Percentiles rank a stretch among this genome's conserved stretches.
These are phyloP conservation scores for Calocybe indica DNA, from an alignment of 768 basidiomycete genomes.

Conservation along the genomic window DNA sequence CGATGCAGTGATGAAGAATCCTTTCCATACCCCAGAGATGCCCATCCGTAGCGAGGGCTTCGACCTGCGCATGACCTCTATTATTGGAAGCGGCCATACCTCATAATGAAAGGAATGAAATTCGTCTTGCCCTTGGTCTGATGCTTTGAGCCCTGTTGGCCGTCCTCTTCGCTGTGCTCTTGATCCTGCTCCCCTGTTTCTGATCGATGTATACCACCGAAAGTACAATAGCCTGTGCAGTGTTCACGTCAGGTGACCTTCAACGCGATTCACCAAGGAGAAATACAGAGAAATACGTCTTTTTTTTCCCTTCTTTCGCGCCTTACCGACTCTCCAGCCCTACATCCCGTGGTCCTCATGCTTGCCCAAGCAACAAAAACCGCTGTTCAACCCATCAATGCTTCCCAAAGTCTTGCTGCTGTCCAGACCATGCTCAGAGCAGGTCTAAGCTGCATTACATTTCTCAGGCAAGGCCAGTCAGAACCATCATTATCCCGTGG, in stretches of 20 bases:
- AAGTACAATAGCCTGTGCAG: too few species aligned
- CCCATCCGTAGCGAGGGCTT: constrained; percentile 91
- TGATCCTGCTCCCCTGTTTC: too few species aligned
- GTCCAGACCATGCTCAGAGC: constrained; percentile 70
- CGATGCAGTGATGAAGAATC: constrained; percentile 98
- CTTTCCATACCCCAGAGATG: constrained; percentile 99
- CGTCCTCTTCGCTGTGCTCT: too few species aligned
- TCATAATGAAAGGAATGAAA: too few species aligned
- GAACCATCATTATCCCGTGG: neutral
- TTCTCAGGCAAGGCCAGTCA: constrained; percentile 45
- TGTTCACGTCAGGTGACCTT: constrained; percentile 10
- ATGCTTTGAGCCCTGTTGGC: too few species aligned
- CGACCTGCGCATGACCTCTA: constrained; percentile 59
- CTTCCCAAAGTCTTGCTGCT: constrained; percentile 58
- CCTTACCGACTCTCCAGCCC: neutral
- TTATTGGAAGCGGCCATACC: constrained; percentile 42
- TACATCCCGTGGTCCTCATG: constrained; percentile 12
- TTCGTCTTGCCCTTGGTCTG: too few species aligned
- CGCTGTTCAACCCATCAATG: constrained; percentile 40
- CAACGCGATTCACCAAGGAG: neutral
- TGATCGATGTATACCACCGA: too few species aligned
- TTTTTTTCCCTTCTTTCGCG: constrained; percentile 1
- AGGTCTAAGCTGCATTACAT: constrained; percentile 72
- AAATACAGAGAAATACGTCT: neutral
- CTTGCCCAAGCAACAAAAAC: constrained; percentile 28